A percentile compares a stretch with the other conserved stretches of the same genome.
These are phyloP conservation scores for Pseudogymnoascus sp. DNA, from an alignment of 2,329 filamentous ascomycete genomes.

Conservation along the genomic window DNA sequence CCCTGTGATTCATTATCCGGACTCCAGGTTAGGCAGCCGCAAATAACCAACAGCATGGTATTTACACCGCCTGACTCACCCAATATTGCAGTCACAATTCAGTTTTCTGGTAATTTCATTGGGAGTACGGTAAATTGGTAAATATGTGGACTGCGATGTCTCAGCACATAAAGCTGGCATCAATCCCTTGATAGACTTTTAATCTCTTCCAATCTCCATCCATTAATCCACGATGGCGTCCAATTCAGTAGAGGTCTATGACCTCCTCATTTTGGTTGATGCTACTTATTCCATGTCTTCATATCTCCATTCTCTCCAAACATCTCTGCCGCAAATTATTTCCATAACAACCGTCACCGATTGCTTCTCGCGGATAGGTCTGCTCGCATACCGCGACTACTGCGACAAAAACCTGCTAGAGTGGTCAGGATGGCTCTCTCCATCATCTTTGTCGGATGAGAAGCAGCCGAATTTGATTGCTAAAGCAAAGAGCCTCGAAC, in stretches of 20 bases:
- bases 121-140: not conserved
- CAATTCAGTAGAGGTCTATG: constrained; percentile 26
- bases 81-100: not conserved
- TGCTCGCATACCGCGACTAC: constrained; percentile 46
- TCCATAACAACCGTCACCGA: constrained; percentile 41
- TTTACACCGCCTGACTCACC: not conserved
- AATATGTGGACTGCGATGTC: no score
- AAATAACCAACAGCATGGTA: not conserved
- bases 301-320: constrained; percentile 38
- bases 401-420: constrained; percentile 31
- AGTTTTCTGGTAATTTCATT: not conserved
- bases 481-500: constrained; percentile 30
- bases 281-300: constrained; percentile 39
- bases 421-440: constrained; percentile 43
- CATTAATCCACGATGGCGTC: not conserved
- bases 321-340: constrained; percentile 44
- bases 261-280: constrained; percentile 41
- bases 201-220: not conserved
- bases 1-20: not conserved
- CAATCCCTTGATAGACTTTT: not conserved
- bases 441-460: constrained; percentile 3
- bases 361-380: constrained; percentile 43
- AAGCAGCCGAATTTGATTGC: constrained; percentile 30
- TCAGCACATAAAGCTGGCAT: not conserved
- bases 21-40: not conserved